A percentile compares a stretch with the other conserved stretches of the same genome.
Conservation (phyloP, 495 filamentous ascomycete genomes). For the Aspergillus asperescens region DNA sequence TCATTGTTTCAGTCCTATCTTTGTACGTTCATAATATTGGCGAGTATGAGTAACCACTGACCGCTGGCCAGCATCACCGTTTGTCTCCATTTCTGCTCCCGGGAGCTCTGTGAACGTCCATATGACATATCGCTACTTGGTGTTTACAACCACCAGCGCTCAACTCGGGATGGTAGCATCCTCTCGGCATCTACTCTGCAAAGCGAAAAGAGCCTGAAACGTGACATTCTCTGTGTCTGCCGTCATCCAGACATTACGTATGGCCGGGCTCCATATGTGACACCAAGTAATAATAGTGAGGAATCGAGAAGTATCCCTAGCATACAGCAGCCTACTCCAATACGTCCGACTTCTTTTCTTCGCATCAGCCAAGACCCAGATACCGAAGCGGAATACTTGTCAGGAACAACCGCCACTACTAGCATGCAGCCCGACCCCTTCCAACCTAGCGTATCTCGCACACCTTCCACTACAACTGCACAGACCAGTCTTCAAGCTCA, state of each 20-base stretch:
- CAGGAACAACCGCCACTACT: slow-evolving; percentile 28
- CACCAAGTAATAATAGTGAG: slow-evolving; percentile 23
- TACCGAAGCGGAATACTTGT: slow-evolving; percentile 27
- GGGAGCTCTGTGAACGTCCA: slow-evolving; percentile 39
- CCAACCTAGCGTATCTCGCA: slow-evolving; percentile 26
- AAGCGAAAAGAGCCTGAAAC: slow-evolving; percentile 40
- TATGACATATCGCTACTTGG: slow-evolving; percentile 42
- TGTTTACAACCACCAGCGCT: slow-evolving; percentile 26
- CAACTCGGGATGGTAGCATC: slow-evolving; percentile 31
- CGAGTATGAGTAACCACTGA: slow-evolving; percentile 10
- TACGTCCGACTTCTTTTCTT: slow-evolving; percentile 31
- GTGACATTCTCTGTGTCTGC: slow-evolving; percentile 39
- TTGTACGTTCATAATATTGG: slow-evolving; percentile 27
- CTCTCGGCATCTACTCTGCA: slow-evolving; percentile 37
- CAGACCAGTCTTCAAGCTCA: slow-evolving; percentile 19
- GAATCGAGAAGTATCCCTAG: slow-evolving; percentile 28
- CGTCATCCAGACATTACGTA: slow-evolving; percentile 35
- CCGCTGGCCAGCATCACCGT: slow-evolving; percentile 27
- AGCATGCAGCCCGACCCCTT: slow-evolving; percentile 20
- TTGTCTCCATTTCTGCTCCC: slow-evolving; percentile 38
- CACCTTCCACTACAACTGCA: slow-evolving; percentile 28
- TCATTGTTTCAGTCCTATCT: slow-evolving; percentile 34
- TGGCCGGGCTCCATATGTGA: slow-evolving; percentile 27
- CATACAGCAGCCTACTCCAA: slow-evolving; percentile 33
- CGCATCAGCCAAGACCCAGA: slow-evolving; percentile 28